Base-by-base conservation (phyloP, 1,139 yeast genomes). In the Ogataea hybrid region DNA sequence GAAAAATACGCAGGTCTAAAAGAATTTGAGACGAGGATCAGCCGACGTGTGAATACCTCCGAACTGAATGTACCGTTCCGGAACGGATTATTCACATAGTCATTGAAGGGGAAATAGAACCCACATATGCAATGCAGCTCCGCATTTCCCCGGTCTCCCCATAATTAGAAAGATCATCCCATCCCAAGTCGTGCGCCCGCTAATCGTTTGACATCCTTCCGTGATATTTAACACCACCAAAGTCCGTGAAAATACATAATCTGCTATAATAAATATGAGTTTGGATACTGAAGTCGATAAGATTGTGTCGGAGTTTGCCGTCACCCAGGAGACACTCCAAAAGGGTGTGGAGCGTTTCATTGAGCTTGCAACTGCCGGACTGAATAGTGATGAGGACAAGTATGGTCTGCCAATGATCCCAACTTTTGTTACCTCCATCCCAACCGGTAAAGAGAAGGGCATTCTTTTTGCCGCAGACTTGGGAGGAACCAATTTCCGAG, bases 401-500 rank as follows among this genome's bases (percentile, higher is more conserved):
- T 53, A 66, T 34, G 78, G 77, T 10, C 56, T 88, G 73, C 95
- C 96, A 25, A 88, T 88, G 96, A 85, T 88, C 53, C 96, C 96
- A 27, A 76, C 95, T 2, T 88, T 65, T 59, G 95, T 89, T 23
- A 85, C 95, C 6, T 71, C 75, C 10, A 73, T 87, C 42, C 97
- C 97, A 18, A 73, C 74, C 32, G 97, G 97, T 36, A 72, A 73
- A 35, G 97, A 90, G 61, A 71, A 68, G 39, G 97, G 97, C 17
- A 68, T 83, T 37, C 77, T 70, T 48, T 70, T 87, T 43, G 96
- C 96, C 38, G 92, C 88, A 14, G 95, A 86, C 59, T 71, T 87
- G 41, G 96, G 96, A 51, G 95, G 95, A 38, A 85, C 95, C 42
- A 86, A 88, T 62, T 82, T 90, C 64, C 73, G 97, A 57, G 95